phyloP scores from a whole-genome alignment of 1,284 basidiomycete genomes.

The Ceratobasidium sp. region DNA sequence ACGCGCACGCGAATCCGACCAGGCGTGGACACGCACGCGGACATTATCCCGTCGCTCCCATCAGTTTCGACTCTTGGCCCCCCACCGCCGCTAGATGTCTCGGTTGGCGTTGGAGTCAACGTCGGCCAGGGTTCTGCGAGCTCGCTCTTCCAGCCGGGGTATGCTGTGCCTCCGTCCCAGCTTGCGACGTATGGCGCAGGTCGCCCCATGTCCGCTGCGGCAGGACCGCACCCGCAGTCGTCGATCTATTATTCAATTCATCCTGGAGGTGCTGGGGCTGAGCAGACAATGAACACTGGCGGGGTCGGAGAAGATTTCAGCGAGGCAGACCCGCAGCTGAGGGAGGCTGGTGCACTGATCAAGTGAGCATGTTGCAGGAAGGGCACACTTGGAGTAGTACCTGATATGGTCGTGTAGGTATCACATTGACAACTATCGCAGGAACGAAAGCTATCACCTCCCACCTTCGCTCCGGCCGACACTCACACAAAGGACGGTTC shows the following conservation, averaged over 20 bases:
- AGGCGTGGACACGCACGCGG: slow-evolving; percentile 20
- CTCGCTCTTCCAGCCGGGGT: slow-evolving; percentile 28
- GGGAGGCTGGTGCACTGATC: slow-evolving; percentile 84
- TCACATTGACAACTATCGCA: slow-evolving; percentile 82
- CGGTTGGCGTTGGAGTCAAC: slow-evolving; percentile 29
- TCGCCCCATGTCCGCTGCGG: slow-evolving; percentile 37
- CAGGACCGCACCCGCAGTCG: slow-evolving; percentile 4
- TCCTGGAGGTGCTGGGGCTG: slow-evolving; percentile 18
- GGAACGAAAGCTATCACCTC: slow-evolving; percentile 78
- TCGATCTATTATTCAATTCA: slow-evolving; percentile 39
- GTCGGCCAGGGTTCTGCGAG: slow-evolving; percentile 19
- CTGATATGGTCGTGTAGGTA: slow-evolving; percentile 62
- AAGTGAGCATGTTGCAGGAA: slow-evolving; percentile 58
- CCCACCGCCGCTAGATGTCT: slow-evolving; percentile 32
- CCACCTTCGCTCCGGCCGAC: slow-evolving; percentile 88
- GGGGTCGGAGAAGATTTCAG: slow-evolving; percentile 27
- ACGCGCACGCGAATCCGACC: slow-evolving; percentile 36
- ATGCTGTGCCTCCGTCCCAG: slow-evolving; percentile 21
- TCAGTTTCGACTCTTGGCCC: slow-evolving; percentile 39
- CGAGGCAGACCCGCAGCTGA: slow-evolving; percentile 70
- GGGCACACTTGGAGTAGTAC: neutral
- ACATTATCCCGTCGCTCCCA: slow-evolving; percentile 38
- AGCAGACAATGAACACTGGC: slow-evolving; percentile 60
- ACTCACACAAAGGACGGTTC: slow-evolving; percentile 83
- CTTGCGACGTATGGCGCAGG: slow-evolving; percentile 13